Evolutionary conservation across 371 early-diverging fungal species (phyloP), one percentile per base, ranked within the genome.

Genomic region (Entomophthora muscae): DNA sequence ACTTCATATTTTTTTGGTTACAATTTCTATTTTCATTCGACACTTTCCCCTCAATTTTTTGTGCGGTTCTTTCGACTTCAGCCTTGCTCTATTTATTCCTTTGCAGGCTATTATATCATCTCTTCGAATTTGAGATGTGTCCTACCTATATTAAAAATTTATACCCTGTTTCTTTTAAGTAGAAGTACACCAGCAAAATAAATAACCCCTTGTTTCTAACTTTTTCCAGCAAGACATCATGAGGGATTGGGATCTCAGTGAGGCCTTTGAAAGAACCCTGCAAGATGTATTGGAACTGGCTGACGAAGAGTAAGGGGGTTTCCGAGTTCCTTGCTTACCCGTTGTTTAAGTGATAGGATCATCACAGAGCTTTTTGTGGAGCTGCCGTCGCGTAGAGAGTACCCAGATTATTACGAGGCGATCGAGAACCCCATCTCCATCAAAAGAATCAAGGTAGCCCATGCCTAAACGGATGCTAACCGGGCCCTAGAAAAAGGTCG

Each of bases 361-460:
- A 69, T 88, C 29, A 71, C 83, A 7, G 89, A 86, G 60, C 71
- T 86, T 52, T 95, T 94, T 70, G 72, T 82, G 54, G 83, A 83
- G 32, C 71, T 91, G 13, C 94, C 94, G 0, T 82, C 80, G 60
- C 66, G 75, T 22, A 71, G 76, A 23, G 83, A 86, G 51, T 93
- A 93, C 65, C 93, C 95, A 0, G 94, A 94, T 66, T 96, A 95
- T 69, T 95, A 92, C 72, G 76, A 79, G 10, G 79, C 84, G 61
- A 94, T 95, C 70, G 74, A 80, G 30, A 71, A 80, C 0, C 98
- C 95, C 0, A 82, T 91, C 12, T 76, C 79, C 17, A 64, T 81
- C n/a, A 68, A 71, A 30, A 72, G 75, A 27, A 74, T 81, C 53
- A 74, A 77, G 66, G 78, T 75, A 69, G 54, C 1, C n/a, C 31